phyloP scores from a whole-genome alignment of 768 basidiomycete species.

The Phlebiopsis gigantea region DNA sequence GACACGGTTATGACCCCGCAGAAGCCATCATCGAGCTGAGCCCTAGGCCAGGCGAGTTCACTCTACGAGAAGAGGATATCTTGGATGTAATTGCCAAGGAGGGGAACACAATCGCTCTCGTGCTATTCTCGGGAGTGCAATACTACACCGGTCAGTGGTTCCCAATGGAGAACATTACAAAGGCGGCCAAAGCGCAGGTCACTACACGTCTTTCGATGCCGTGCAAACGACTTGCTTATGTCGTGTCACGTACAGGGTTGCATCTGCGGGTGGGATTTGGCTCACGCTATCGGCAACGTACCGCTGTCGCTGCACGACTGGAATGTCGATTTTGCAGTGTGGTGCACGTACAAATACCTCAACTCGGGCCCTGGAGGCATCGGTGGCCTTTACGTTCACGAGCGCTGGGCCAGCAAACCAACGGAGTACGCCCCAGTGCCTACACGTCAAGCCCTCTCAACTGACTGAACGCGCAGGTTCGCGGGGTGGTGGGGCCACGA shows the following conservation, averaged over 20 bases:
- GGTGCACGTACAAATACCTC: slow-evolving; percentile 98
- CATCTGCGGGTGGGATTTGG: slow-evolving; percentile 93
- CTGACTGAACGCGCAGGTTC: slow-evolving; percentile 42
- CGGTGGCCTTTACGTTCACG: slow-evolving; percentile 87
- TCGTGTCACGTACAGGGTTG: slow-evolving; percentile 79
- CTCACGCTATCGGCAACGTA: slow-evolving; percentile 94
- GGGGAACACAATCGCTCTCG: slow-evolving; percentile 77
- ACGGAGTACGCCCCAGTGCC: slow-evolving; percentile 34
- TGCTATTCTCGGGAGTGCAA: slow-evolving; percentile 91
- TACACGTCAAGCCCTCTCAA: neutral
- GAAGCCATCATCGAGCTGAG: slow-evolving; percentile 72
- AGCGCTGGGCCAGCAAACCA: slow-evolving; percentile 69
- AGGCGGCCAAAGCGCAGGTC: slow-evolving; percentile 80
- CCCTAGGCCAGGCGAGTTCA: slow-evolving; percentile 81
- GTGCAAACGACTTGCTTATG: slow-evolving; percentile 2
- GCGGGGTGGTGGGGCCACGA: slow-evolving; percentile 99
- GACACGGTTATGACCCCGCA: slow-evolving; percentile 73
- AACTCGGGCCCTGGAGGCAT: slow-evolving; percentile 98
- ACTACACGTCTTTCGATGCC: slow-evolving; percentile 6
- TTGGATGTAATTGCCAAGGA: slow-evolving; percentile 66
- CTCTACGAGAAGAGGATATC: slow-evolving; percentile 86
- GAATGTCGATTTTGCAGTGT: slow-evolving; percentile 95
- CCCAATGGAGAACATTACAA: slow-evolving; percentile 79
- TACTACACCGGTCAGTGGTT: slow-evolving; percentile 98
- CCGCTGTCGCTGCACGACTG: slow-evolving; percentile 86